Evolutionary conservation across 805 yeast species (phyloP), one percentile per base, ranked within the genome.

Genomic region (Saturnispora kantuleensis): DNA sequence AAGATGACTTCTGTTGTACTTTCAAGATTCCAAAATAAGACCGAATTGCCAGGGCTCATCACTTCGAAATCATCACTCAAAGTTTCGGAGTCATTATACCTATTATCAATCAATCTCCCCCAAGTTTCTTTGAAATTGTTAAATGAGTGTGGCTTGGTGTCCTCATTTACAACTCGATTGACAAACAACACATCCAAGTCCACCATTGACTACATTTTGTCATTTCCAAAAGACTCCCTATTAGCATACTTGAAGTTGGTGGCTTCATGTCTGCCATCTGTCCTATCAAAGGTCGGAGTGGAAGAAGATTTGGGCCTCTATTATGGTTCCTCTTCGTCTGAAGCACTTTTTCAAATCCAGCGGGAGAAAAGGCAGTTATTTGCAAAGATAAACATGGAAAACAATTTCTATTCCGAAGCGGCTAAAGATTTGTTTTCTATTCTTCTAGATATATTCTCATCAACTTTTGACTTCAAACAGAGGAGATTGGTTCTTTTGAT

Each of bases 181-280:
- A 42, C 15, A 33, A 34, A 9, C 35, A 43, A 47, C 18, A n/a
- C 31, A 4, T 15, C 33, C 5, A 10, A 41, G 10, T 32, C 38
- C 21, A 32, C 86, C 5, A 74, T 81, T 38, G 95, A 84, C 54
- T 75, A 85, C 0, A 60, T 87, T 34, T 81, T 85, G 77, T 75
- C 80, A 44, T 74, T 79, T 2, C 88, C 90, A 0, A 81, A 79
- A 52, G 82, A 79, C n/a, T 57, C 84, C 28, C 59, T 83, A 15
- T 52, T 73, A 1, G 66, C 76, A 11, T 66, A 81, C 15, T 61
- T 85, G 15, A 70, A 73, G 35, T 65, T 86, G 40, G 63, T 83
- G 5, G 72, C 76, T 2, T 67, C 73, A 30, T 50, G 84, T 2
- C 59, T 86, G 15, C 95, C 95, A 0, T 58, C 57, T 29, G 52